A percentile compares a stretch with the other conserved stretches of the same genome.
Conservation (phyloP, 2,329 filamentous ascomycete species). For the Paecilomyces formosus region DNA sequence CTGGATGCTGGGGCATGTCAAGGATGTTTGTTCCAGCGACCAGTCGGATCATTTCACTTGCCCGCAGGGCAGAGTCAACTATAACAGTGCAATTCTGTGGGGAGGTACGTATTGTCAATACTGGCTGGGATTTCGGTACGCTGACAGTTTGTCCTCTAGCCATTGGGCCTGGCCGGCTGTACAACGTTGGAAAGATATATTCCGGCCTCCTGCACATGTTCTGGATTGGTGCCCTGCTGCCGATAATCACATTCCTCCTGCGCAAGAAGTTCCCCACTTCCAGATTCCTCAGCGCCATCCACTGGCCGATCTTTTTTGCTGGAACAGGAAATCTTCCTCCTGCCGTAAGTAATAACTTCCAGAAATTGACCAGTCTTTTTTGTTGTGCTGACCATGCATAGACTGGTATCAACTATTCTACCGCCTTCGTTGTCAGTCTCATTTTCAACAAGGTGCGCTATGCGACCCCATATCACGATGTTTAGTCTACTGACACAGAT, state of each 20-base stretch:
- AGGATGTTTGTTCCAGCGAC: constrained; percentile 30
- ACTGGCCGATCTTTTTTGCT: constrained; percentile 19
- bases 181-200: constrained; percentile 40
- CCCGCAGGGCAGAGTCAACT: constrained; percentile 38
- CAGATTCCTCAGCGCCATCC: constrained; percentile 10
- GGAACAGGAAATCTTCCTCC: constrained; percentile 18
- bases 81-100: constrained; percentile 41
- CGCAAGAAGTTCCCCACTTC: constrained; percentile 53
- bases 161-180: constrained; percentile 42
- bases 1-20: constrained; percentile 28
- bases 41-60: constrained; percentile 42
- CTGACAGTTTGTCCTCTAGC: constrained; percentile 8
- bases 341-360: constrained; percentile 5
- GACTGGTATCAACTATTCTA: constrained; percentile 17
- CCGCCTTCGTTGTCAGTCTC: constrained; percentile 18
- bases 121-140: background rate
- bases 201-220: constrained; percentile 41
- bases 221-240: constrained; percentile 40
- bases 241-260: constrained; percentile 42
- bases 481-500: background rate
- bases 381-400: background rate
- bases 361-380: background rate
- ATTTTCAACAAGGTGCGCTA: constrained; percentile 24
- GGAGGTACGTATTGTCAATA: constrained; percentile 17
- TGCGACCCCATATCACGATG: background rate